Evolutionary conservation across 495 filamentous ascomycete genomes (phyloP).

Genomic region (Opeltia flavorubescens): DNA sequence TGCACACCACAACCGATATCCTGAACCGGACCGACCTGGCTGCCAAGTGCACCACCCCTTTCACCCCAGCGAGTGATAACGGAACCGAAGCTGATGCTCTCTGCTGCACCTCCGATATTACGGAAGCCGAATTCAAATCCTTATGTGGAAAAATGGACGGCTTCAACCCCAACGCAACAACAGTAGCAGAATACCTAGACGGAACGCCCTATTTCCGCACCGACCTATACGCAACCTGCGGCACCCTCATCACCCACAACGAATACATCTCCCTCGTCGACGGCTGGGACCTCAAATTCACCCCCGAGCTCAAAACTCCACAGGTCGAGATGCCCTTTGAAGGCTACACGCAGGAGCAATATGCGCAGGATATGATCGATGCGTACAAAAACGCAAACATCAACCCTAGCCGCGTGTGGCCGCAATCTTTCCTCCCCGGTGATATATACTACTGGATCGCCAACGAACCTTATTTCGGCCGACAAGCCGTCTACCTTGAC

Average conservation of each 20-base stretch:
- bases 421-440: slow-evolving; percentile 44
- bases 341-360: slow-evolving; percentile 44
- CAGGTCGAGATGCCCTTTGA: slow-evolving; percentile 46
- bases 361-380: slow-evolving; percentile 44
- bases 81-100: slow-evolving; percentile 30
- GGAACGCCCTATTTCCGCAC: slow-evolving; percentile 42
- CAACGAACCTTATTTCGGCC: slow-evolving; percentile 38
- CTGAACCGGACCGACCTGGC: slow-evolving; percentile 38
- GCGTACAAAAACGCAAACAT: slow-evolving; percentile 39
- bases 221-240: slow-evolving; percentile 43
- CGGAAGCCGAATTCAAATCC: slow-evolving; percentile 40
- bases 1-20: slow-evolving; percentile 52
- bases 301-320: slow-evolving; percentile 47
- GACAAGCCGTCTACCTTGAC: slow-evolving; percentile 45
- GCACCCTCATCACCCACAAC: slow-evolving; percentile 34
- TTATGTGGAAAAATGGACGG: slow-evolving; percentile 52
- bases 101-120: slow-evolving; percentile 53
- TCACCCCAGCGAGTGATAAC: slow-evolving; percentile 30
- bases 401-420: slow-evolving; percentile 39
- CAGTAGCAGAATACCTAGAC: slow-evolving; percentile 34
- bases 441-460: slow-evolving; percentile 49
- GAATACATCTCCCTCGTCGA: slow-evolving; percentile 40
- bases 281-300: slow-evolving; percentile 37
- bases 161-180: slow-evolving; percentile 36
- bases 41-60: slow-evolving; percentile 46